phyloP scores from a whole-genome alignment of 2,329 filamentous ascomycete genomes.

The Ceratocystis variospora region DNA sequence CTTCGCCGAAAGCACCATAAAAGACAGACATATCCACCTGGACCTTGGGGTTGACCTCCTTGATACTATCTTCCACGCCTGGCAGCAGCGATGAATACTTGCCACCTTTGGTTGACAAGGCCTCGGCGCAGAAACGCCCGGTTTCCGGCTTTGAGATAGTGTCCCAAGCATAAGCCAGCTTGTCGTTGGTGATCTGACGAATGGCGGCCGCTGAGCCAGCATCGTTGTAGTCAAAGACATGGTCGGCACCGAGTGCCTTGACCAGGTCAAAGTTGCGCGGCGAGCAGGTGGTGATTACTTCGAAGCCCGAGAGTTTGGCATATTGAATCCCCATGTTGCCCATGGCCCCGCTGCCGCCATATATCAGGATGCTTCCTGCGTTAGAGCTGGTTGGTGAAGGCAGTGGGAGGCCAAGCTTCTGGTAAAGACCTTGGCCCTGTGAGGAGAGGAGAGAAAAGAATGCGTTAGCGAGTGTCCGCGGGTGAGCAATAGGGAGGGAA shows the following conservation, averaged over 20 bases:
- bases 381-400: slow-evolving; percentile 31
- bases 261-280: slow-evolving; percentile 30
- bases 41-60: slow-evolving; percentile 31
- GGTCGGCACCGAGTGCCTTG: slow-evolving; percentile 32
- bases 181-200: slow-evolving; percentile 21
- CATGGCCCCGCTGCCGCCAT: slow-evolving; percentile 39
- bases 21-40: slow-evolving; percentile 26
- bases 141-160: slow-evolving; percentile 18
- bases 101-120: slow-evolving; percentile 25
- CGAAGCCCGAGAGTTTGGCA: slow-evolving; percentile 28
- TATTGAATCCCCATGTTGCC: slow-evolving; percentile 34
- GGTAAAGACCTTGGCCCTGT: slow-evolving; percentile 37
- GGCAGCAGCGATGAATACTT: slow-evolving; percentile 31
- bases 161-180: slow-evolving; percentile 24
- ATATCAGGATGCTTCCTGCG: slow-evolving; percentile 27
- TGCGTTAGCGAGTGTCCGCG: slow-evolving; percentile 20
- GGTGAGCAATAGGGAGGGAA: background rate
- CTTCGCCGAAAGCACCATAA: slow-evolving; percentile 31
- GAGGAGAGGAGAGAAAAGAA: slow-evolving; percentile 19
- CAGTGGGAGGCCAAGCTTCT: slow-evolving; percentile 32
- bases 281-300: slow-evolving; percentile 29
- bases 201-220: slow-evolving; percentile 23
- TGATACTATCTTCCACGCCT: slow-evolving; percentile 28
- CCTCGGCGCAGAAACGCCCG: slow-evolving; percentile 25
- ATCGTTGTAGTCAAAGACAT: slow-evolving; percentile 34